Evolutionary conservation across 495 filamentous ascomycete species (phyloP), one percentile per base, ranked within the genome.

Genomic region (Massariosphaeria phaeospora): DNA sequence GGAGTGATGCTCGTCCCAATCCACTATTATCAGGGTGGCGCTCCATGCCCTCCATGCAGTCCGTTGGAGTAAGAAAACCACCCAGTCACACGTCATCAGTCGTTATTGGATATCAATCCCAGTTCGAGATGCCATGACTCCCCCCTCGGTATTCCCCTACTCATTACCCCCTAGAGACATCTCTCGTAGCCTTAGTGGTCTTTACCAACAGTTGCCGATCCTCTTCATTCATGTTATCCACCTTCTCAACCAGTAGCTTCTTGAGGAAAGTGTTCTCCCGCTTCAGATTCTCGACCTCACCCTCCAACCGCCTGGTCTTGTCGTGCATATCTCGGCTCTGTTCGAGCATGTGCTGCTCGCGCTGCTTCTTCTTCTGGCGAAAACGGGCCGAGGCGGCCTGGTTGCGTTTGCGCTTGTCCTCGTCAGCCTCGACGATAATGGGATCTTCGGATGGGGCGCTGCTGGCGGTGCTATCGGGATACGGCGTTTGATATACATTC

Each of bases 301-400:
- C 35, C 25, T 53, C 49, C 12, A 59, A 36, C 35, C 45, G 51
- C 56, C 54, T 59, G 23, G 48, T 59, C 21, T 45, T 40, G 13
- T 53, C 49, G 1, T 39, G 21, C 31, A 47, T 47, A 25, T 54
- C 48, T 15, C 49, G 41, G 34, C 48, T 54, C 41, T 53, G 48
- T 30, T 59, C 56, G 13, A 53, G 21, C 48, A 59, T 59, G 35
- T 59, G 56, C 56, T 52, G 48, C 48, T 59, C 56, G 15, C 56
- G 48, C 43, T 59, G 56, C 44, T 59, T 59, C 44, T 59, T 59
- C 36, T 59, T 59, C 42, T 59, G 56, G 18, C 56, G 48, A 18
- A 59, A 59, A 3, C 56, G 49, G 2, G 56, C 56, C 25, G 39
- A 47, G n/a, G 56, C 56, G 20, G 56, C 56, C 36, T 59, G 56